Percentiles rank a stretch among this genome's conserved stretches.
Conservation (phyloP, 768 basidiomycete species). For the Suillus brevipes region DNA sequence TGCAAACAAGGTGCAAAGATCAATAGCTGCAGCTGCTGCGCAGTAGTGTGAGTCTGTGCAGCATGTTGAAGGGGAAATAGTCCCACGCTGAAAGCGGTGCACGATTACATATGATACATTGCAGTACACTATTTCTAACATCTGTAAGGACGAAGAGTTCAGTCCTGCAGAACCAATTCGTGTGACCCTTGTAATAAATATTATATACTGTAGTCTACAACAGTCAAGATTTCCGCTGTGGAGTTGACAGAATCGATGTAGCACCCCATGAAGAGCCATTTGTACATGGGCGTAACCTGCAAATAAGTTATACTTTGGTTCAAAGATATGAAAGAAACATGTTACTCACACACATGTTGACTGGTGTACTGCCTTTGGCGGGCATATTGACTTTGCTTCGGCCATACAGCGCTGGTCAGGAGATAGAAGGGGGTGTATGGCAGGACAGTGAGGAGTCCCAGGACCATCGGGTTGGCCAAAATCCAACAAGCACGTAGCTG, state of each 20-base stretch:
- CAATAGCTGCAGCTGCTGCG: background rate
- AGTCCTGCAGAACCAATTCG: too few species aligned
- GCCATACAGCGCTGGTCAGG: background rate
- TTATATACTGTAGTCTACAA: too few species aligned
- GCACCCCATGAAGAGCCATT: background rate
- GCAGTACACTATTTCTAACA: too few species aligned
- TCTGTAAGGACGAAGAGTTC: too few species aligned
- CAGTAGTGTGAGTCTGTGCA: background rate
- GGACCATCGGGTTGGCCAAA: too few species aligned
- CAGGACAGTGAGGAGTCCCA: too few species aligned
- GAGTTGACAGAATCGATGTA: too few species aligned
- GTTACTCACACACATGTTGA: background rate
- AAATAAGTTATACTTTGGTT: background rate
- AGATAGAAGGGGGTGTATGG: too few species aligned
- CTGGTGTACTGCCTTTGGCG: background rate
- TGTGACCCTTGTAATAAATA: too few species aligned
- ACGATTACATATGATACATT: background rate
- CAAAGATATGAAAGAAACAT: background rate
- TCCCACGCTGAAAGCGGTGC: background rate
- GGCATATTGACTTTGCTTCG: background rate
- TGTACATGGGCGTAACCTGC: background rate
- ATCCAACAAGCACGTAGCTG: too few species aligned
- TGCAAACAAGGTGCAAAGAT: background rate
- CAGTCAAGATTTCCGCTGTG: background rate
- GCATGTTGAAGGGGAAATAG: background rate